Evolutionary conservation across 768 basidiomycete species (phyloP).

Genomic region (Lactarius deliciosus): DNA sequence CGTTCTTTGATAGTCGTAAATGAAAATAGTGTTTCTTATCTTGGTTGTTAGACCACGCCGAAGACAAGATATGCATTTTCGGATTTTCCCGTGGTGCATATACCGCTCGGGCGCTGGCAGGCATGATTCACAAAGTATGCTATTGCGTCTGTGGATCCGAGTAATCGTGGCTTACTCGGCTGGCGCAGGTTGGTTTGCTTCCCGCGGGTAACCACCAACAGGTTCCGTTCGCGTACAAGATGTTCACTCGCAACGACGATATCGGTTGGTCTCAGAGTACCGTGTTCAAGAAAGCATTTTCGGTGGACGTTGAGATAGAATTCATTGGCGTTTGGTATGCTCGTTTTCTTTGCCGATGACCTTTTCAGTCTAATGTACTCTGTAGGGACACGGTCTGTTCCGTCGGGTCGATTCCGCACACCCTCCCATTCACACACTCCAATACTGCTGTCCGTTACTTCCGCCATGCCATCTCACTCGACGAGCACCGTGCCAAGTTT

Average conservation of each 20-base stretch:
- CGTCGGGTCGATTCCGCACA: constrained; percentile 62
- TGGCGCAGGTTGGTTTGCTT: constrained; percentile 59
- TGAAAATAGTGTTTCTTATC: neutral
- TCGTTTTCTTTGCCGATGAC: neutral
- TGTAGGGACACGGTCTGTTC: constrained; percentile 69
- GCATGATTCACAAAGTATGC: constrained; percentile 68
- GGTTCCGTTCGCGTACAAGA: constrained; percentile 75
- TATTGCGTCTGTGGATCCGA: neutral
- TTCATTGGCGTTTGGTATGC: constrained; percentile 73
- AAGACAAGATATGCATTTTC: constrained; percentile 77
- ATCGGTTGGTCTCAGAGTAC: constrained; percentile 62
- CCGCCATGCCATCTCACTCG: constrained; percentile 69
- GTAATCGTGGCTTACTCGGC: neutral
- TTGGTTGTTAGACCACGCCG: constrained; percentile 51
- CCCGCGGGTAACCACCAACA: constrained; percentile 72
- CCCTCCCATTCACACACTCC: constrained; percentile 63
- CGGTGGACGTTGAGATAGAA: constrained; percentile 70
- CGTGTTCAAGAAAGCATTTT: constrained; percentile 73
- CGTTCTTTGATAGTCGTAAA: constrained; percentile 20
- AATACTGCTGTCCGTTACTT: constrained; percentile 63
- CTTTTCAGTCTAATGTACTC: constrained; percentile 16
- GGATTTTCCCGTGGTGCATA: constrained; percentile 80
- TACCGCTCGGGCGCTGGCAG: constrained; percentile 66
- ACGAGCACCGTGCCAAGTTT: constrained; percentile 66
- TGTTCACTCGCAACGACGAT: constrained; percentile 62